Base-by-base conservation (phyloP, 352 stramenopile genomes). In the Pythium sp. region DNA sequence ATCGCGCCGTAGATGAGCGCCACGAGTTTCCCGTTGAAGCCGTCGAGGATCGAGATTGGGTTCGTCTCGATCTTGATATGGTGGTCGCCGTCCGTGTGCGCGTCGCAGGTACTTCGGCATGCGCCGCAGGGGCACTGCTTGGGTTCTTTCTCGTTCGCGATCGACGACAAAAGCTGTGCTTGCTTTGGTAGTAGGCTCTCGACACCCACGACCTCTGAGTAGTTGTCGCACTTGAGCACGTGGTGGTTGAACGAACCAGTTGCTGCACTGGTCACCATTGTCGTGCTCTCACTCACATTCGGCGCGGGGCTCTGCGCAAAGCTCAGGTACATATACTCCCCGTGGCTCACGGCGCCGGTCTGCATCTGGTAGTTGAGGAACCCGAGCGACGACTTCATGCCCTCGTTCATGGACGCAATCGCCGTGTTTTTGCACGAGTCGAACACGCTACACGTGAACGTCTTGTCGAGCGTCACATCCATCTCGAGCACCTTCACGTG, bases 291-390 rank as follows among this genome's bases (percentile, higher is more conserved):
- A 63, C 22, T 49, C 1, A 3, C 46, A 30, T 76, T 78, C 18
- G 15, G 15, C 15, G 41, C 5, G 15, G 43, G 4, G 62, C 76
- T 18, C 63, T 71, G 66, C 43, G 83, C 80, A 56, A 97, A 97
- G 6, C 79, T 70, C 57, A 96, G 69, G 24, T 85, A 84, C 69
- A 97, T 86, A 69, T 85, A 97, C 69, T 97, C 82, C n/a, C 90
- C 90, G 68, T 97, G 90, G 38, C 89, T 86, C 34, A 97, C 79
- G 6, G 89, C 89, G 5, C 89, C 90, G 3, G 89, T 93, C 73
- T 97, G 90, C 73, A 91, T 85, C 71, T 97, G 90, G 69, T 94
- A 97, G 67, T 94, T 95, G 28, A 97, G 76, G 59, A 97, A 93
- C 6, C 90, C 90, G 14, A 96, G 70, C 15, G 84, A 93, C 32